phyloP scores from a whole-genome alignment of 305 asterid species.

The Andrographis paniculata region DNA sequence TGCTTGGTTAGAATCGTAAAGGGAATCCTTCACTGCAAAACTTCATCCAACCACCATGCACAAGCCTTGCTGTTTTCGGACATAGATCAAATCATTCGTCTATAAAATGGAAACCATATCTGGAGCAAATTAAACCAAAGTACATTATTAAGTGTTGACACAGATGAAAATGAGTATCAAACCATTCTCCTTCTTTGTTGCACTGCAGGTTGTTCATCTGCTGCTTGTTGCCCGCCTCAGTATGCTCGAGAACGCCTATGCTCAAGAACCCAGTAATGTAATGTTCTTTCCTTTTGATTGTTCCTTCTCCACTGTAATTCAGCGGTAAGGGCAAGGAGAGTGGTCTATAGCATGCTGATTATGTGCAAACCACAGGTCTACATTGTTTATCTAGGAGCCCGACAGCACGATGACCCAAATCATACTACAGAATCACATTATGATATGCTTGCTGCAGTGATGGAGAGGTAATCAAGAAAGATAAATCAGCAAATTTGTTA shows the following conservation, averaged over 20 bases:
- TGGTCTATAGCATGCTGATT: neutral
- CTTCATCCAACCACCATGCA: neutral
- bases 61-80: neutral
- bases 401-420: conserved; percentile 25
- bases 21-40: neutral
- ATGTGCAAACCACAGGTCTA: conserved; percentile 20
- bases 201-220: conserved; percentile 8
- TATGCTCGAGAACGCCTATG: conserved; percentile 1
- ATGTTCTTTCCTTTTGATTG: neutral
- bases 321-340: neutral
- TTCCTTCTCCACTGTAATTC: neutral
- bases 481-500: too few relatives aligned
- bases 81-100: too few relatives aligned
- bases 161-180: neutral
- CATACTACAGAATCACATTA: conserved; percentile 27
- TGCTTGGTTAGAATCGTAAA: too few relatives aligned
- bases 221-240: conserved; percentile 7
- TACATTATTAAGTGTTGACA: too few relatives aligned
- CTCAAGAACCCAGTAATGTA: conserved; percentile 14
- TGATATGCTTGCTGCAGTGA: conserved; percentile 24
- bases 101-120: conserved; percentile 8
- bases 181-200: conserved; percentile 4
- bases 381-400: conserved; percentile 34
- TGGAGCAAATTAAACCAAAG: too few relatives aligned
- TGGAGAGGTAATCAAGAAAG: conserved; percentile 31